These are phyloP conservation scores for Phytophthora nicotianae DNA, from an alignment of 352 stramenopile genomes.

Conservation along the genomic window DNA sequence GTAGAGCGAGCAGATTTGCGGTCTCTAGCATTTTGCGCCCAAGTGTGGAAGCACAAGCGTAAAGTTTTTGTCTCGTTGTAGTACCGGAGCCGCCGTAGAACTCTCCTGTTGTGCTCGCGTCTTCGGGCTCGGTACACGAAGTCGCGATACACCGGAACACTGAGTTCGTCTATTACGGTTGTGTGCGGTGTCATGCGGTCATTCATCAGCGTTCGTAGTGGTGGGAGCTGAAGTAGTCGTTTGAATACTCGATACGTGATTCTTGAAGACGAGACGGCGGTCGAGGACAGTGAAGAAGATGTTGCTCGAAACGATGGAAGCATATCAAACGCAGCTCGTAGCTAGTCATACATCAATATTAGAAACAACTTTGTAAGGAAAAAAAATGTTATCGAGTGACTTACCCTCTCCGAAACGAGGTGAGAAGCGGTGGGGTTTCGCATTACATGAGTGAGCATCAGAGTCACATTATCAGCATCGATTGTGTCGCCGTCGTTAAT, in stretches of 20 bases:
- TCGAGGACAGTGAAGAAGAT: conserved; percentile 22
- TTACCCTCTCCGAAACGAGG: conserved; percentile 63
- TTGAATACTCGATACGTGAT: conserved; percentile 55
- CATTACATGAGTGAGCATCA: conserved; percentile 61
- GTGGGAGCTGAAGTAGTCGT: conserved; percentile 44
- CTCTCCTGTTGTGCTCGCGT: conserved; percentile 50
- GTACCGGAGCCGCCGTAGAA: conserved; percentile 58
- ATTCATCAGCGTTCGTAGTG: conserved; percentile 50
- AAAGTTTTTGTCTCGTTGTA: conserved; percentile 49
- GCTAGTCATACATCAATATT: conserved; percentile 22
- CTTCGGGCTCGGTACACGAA: conserved; percentile 54
- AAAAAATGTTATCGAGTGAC: neutral
- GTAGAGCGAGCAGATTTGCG: conserved; percentile 41
- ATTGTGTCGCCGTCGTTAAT: conserved; percentile 39
- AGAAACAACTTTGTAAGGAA: neutral
- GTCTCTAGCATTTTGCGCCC: conserved; percentile 40
- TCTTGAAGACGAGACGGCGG: conserved; percentile 38
- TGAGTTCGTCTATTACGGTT: conserved; percentile 60
- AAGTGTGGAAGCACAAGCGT: conserved; percentile 48
- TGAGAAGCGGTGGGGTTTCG: conserved; percentile 50
- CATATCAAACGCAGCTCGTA: conserved; percentile 55
- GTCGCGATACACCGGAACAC: conserved; percentile 54
- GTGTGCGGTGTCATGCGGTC: conserved; percentile 47
- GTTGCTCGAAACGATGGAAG: conserved; percentile 32
- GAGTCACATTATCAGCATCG: conserved; percentile 41